These are phyloP conservation scores for Raffaelea arxii DNA, from an alignment of 2,329 filamentous ascomycete species.

Conservation along the genomic window DNA sequence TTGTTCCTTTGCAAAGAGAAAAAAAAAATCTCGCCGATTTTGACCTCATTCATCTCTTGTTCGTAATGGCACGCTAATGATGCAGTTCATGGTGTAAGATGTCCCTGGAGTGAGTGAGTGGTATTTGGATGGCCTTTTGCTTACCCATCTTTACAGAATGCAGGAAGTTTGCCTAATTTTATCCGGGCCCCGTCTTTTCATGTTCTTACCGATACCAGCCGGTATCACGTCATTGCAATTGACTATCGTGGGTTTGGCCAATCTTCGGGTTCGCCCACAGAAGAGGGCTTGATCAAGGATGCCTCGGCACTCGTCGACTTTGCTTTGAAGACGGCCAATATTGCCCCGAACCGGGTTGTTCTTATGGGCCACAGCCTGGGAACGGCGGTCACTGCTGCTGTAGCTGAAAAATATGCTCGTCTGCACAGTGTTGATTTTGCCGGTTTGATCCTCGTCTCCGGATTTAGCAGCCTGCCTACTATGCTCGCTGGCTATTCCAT, in stretches of 20 bases:
- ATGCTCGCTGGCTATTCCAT: constrained; percentile 72
- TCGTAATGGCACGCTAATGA: too few species aligned
- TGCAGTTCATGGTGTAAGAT: constrained; percentile 53
- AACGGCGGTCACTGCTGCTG: constrained; percentile 70
- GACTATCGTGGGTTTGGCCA: constrained; percentile 86
- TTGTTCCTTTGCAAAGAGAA: too few species aligned
- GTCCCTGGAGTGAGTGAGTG: neutral
- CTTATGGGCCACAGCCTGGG: constrained; percentile 82
- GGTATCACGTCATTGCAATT: constrained; percentile 74
- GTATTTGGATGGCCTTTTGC: neutral
- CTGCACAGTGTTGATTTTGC: constrained; percentile 57
- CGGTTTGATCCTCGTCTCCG: constrained; percentile 67
- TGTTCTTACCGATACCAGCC: constrained; percentile 60
- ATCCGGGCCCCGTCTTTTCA: constrained; percentile 71
- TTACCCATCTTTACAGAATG: constrained; percentile 47
- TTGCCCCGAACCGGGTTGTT: constrained; percentile 64
- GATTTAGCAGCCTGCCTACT: constrained; percentile 64
- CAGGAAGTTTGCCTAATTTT: constrained; percentile 73
- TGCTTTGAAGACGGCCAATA: constrained; percentile 51
- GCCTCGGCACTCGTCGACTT: constrained; percentile 65
- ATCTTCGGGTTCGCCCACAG: constrained; percentile 70
- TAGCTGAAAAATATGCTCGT: constrained; percentile 58
- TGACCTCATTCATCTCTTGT: too few species aligned
- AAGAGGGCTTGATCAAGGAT: constrained; percentile 73
- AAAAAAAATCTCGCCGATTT: too few species aligned